These are phyloP conservation scores for Monoraphidium neglectum DNA, from an alignment of 139 green algal genomes.

Conservation along the genomic window DNA sequence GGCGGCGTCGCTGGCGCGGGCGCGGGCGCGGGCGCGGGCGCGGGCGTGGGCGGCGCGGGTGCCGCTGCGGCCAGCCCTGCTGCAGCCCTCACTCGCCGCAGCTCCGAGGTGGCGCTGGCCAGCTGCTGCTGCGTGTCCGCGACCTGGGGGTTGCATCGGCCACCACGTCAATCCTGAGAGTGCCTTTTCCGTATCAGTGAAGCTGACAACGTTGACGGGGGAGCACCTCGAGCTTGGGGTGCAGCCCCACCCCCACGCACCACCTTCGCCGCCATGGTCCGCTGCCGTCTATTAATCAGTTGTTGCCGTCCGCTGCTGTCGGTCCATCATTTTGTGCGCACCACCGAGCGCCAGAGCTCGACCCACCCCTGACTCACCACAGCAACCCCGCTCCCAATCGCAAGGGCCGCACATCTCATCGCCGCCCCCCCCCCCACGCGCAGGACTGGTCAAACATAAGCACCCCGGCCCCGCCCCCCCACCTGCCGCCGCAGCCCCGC, in stretches of 20 bases:
- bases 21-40: background rate
- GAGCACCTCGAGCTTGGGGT: too few species aligned
- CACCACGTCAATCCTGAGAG: too few species aligned
- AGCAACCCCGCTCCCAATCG: background rate
- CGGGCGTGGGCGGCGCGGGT: background rate
- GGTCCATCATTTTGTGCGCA: too few species aligned
- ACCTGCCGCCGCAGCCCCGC: background rate
- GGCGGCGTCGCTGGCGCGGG: background rate
- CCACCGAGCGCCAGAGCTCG: background rate
- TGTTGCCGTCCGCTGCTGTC: slow-evolving; percentile 9
- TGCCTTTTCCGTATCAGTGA: too few species aligned
- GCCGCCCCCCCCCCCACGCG: background rate
- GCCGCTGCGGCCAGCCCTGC: slow-evolving; percentile 1
- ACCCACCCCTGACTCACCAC: background rate
- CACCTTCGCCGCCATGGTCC: background rate
- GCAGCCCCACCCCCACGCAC: too few species aligned
- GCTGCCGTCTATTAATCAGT: slow-evolving; percentile 9
- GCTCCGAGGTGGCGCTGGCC: slow-evolving; percentile 2
- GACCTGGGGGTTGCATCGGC: too few species aligned
- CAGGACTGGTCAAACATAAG: slow-evolving; percentile 6
- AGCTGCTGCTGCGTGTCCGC: slow-evolving; percentile 22
- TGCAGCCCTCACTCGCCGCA: slow-evolving; percentile 19
- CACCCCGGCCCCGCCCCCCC: background rate
- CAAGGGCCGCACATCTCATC: background rate
- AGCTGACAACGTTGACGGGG: too few species aligned